Evolutionary conservation across 2,329 filamentous ascomycete genomes (phyloP).

Genomic region (Arthrinium puccinioides): DNA sequence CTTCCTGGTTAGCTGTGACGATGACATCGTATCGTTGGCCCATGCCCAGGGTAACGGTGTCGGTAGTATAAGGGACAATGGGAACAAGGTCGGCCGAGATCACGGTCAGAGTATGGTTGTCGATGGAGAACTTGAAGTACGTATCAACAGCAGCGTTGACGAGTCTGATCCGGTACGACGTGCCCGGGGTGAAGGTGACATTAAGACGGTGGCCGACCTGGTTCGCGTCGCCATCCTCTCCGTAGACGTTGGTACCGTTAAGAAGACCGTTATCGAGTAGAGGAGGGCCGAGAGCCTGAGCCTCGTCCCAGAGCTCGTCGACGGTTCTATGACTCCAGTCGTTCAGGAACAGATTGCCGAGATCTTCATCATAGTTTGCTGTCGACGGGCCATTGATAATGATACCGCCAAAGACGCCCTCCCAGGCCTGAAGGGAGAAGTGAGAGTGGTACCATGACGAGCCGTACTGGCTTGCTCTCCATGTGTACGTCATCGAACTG

Average conservation of each 20-base stretch:
- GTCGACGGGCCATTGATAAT: conserved; percentile 54
- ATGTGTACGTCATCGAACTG: conserved; percentile 47
- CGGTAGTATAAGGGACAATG: conserved; percentile 44
- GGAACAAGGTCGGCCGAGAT: conserved; percentile 53
- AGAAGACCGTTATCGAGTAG: conserved; percentile 35
- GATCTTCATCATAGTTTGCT: conserved; percentile 54
- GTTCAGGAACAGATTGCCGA: conserved; percentile 49
- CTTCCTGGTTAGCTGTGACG: conserved; percentile 30
- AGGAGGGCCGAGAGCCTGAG: conserved; percentile 23
- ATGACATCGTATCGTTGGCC: conserved; percentile 38
- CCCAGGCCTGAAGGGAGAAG: conserved; percentile 37
- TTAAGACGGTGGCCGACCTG: conserved; percentile 27
- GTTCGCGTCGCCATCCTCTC: conserved; percentile 23
- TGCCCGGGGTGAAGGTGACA: conserved; percentile 31
- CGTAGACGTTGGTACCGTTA: conserved; percentile 23
- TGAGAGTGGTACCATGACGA: conserved; percentile 56
- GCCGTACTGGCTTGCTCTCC: conserved; percentile 47
- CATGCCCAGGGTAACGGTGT: conserved; percentile 27
- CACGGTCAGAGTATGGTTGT: conserved; percentile 50
- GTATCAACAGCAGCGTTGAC: conserved; percentile 39
- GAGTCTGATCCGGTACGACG: conserved; percentile 32
- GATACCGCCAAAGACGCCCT: conserved; percentile 54
- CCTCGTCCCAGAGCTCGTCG: conserved; percentile 24
- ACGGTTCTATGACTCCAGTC: conserved; percentile 48
- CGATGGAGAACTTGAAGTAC: conserved; percentile 42